Evolutionary conservation across 2,329 filamentous ascomycete genomes (phyloP).

Genomic region (Arthrobotrys entomopaga): DNA sequence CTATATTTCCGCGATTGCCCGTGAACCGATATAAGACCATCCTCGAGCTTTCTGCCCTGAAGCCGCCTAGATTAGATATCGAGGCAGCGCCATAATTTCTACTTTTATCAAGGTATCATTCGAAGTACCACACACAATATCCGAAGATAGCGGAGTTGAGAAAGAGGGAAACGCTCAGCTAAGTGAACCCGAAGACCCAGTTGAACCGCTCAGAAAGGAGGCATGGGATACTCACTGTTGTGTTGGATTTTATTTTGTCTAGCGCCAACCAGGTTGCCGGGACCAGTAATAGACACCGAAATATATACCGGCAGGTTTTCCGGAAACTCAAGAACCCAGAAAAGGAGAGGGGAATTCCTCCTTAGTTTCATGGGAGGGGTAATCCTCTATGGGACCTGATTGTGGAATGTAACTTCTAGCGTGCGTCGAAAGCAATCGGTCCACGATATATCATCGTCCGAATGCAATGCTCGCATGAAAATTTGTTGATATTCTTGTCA

Average conservation of each 20-base stretch:
- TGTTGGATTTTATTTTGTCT: slow-evolving; percentile 50
- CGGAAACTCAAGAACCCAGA: not conserved
- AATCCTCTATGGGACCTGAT: not conserved
- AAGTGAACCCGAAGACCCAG: slow-evolving; percentile 7
- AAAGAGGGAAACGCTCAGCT: not conserved
- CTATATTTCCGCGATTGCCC: not conserved
- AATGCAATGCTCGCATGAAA: no score
- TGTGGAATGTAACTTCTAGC: not conserved
- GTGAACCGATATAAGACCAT: not conserved
- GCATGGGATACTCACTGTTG: slow-evolving; percentile 9
- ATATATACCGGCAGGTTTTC: slow-evolving; percentile 27
- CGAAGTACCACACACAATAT: no score
- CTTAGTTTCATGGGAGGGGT: not conserved
- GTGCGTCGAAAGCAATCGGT: no score
- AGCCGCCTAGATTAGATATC: no score
- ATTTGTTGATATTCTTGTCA: no score
- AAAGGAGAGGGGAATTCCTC: slow-evolving; percentile 8
- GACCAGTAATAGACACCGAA: slow-evolving; percentile 5
- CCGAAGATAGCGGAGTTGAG: no score
- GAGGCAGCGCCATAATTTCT: not conserved
- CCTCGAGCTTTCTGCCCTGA: no score
- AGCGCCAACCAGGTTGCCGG: slow-evolving; percentile 26
- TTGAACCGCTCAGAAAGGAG: slow-evolving; percentile 6
- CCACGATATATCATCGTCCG: no score
- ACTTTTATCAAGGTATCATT: not conserved